Percentiles rank a stretch among this genome's conserved stretches.
Conservation (phyloP, 257 asterid species). For the Solanum peruvianum region DNA sequence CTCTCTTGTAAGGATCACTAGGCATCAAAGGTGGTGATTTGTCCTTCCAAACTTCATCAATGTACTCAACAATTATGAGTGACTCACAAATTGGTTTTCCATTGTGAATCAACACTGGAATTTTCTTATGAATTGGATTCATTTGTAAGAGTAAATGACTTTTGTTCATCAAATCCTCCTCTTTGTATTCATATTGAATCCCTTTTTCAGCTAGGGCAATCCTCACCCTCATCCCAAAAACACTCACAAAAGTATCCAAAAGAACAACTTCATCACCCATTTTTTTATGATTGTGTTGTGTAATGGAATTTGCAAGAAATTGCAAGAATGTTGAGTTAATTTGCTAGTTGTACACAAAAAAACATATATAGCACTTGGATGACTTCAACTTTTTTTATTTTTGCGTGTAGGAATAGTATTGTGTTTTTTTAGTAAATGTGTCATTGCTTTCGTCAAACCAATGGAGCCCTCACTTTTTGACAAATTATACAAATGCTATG, state of each 20-base stretch:
- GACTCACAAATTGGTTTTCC: constrained; percentile 15
- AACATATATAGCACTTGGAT: too few relatives aligned
- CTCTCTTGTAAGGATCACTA: constrained; percentile 15
- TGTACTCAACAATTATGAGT: constrained; percentile 11
- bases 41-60: constrained; percentile 22
- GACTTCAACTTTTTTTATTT: too few relatives aligned
- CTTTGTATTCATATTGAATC: constrained; percentile 5
- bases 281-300: too few relatives aligned
- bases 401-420: too few relatives aligned
- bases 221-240: constrained; percentile 19
- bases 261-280: constrained; percentile 9
- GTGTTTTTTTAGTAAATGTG: too few relatives aligned
- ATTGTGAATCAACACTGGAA: constrained; percentile 28
- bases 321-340: too few relatives aligned
- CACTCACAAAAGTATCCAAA: constrained; percentile 9
- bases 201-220: constrained; percentile 17
- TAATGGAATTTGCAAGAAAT: too few relatives aligned
- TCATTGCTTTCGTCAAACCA: too few relatives aligned
- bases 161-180: constrained; percentile 2
- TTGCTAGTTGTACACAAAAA: too few relatives aligned
- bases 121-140: constrained; percentile 22
- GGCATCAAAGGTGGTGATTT: constrained; percentile 8
- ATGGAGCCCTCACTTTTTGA: too few relatives aligned
- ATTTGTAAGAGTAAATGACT: constrained; percentile 15
- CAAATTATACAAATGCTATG: too few relatives aligned